Conservation (phyloP, 305 asterid species). For the Rubia occidens region DNA sequence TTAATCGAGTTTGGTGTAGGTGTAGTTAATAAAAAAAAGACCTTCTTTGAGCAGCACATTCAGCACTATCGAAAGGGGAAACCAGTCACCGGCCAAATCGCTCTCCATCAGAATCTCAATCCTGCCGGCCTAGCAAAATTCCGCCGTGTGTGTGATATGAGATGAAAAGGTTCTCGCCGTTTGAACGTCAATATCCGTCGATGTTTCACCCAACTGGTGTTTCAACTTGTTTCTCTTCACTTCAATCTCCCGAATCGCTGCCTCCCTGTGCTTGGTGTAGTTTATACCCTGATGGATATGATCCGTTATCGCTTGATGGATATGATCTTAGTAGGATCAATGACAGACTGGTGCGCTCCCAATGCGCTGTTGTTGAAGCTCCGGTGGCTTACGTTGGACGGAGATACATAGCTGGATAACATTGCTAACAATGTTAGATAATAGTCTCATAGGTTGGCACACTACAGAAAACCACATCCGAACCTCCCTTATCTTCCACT, state of each 20-base stretch:
- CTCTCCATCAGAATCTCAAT: slow-evolving; percentile 35
- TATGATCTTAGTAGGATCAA: too few relatives aligned
- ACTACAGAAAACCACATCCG: too few relatives aligned
- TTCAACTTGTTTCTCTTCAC: slow-evolving; percentile 20
- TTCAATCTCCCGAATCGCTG: slow-evolving; percentile 20
- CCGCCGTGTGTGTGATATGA: slow-evolving; percentile 18
- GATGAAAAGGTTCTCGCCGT: slow-evolving; percentile 4
- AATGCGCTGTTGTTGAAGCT: too few relatives aligned
- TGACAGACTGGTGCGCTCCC: too few relatives aligned
- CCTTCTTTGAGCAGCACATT: slow-evolving; percentile 22
- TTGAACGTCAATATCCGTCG: background rate
- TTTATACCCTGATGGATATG: slow-evolving; percentile 25
- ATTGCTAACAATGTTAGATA: too few relatives aligned
- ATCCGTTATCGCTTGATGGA: slow-evolving; percentile 28
- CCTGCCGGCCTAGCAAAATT: slow-evolving; percentile 21
- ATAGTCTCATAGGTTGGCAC: too few relatives aligned
- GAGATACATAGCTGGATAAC: too few relatives aligned
- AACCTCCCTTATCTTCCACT: too few relatives aligned
- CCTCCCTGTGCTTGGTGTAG: slow-evolving; percentile 25
- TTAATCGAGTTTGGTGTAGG: slow-evolving; percentile 19
- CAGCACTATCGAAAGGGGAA: slow-evolving; percentile 32
- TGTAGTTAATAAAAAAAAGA: slow-evolving; percentile 22
- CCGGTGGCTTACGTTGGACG: too few relatives aligned
- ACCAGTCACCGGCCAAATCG: slow-evolving; percentile 14
- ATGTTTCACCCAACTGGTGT: background rate